A percentile compares a stretch with the other conserved stretches of the same genome.
These are phyloP conservation scores for Plasmodium inui DNA, from an alignment of 169 alveolate genomes.

Conservation along the genomic window DNA sequence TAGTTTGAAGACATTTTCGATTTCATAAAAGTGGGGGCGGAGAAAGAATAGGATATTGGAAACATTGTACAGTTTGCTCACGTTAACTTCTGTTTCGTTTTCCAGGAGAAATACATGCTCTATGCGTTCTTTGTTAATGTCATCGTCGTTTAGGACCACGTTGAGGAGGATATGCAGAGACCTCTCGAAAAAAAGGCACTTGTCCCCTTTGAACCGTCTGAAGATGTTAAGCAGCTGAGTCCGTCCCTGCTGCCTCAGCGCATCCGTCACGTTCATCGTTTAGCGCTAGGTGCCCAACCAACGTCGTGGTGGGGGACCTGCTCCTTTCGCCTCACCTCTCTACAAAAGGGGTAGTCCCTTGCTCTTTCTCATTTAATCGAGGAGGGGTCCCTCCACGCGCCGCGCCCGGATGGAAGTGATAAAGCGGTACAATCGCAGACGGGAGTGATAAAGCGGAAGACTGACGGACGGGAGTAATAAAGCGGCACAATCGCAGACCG, in stretches of 20 bases:
- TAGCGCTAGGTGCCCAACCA: not conserved
- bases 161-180: conserved; percentile 37
- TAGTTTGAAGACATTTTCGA: conserved; percentile 33
- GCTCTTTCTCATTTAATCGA: not conserved
- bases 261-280: conserved; percentile 10
- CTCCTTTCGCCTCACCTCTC: not conserved
- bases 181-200: conserved; percentile 40
- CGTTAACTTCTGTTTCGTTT: conserved; percentile 14
- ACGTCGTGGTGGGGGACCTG: not conserved
- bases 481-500: not conserved
- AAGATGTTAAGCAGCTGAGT: conserved; percentile 20
- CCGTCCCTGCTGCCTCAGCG: conserved; percentile 24
- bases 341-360: not conserved
- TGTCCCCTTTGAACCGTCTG: conserved; percentile 14
- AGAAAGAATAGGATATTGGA: conserved; percentile 22
- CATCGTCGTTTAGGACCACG: conserved; percentile 39
- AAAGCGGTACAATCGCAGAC: not conserved
- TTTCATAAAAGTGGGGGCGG: conserved; percentile 64
- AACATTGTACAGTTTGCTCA: not conserved
- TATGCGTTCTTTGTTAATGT: conserved; percentile 44
- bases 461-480: not conserved
- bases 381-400: not conserved
- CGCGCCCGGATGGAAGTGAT: too few species aligned
- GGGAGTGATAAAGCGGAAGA: too few species aligned
- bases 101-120: conserved; percentile 12